Conservation (phyloP, 2,329 filamentous ascomycete genomes). For the Amesomyces nigricolor region DNA sequence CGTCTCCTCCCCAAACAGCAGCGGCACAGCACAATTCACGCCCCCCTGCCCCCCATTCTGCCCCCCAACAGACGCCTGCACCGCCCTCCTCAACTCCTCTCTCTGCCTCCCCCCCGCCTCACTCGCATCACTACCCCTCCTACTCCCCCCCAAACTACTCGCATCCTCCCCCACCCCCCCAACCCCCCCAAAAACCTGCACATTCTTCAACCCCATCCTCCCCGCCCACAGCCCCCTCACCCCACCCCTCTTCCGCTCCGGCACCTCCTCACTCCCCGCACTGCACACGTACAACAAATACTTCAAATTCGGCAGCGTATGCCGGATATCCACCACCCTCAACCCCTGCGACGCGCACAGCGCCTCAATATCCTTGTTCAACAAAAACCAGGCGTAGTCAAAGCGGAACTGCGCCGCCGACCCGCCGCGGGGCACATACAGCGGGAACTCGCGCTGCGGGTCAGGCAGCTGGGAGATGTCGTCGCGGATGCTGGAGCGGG, state of each 20-base stretch:
- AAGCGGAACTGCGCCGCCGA: conserved; percentile 79
- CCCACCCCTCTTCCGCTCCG: conserved; percentile 56
- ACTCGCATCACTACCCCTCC: conserved; percentile 41
- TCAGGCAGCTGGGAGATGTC: conserved; percentile 57
- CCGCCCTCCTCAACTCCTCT: conserved; percentile 38
- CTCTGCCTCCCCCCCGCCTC: conserved; percentile 36
- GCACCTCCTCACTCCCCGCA: conserved; percentile 62
- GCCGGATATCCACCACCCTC: conserved; percentile 79
- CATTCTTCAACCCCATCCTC: conserved; percentile 31
- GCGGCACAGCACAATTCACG: not conserved
- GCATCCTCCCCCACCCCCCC: conserved; percentile 30
- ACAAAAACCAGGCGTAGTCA: conserved; percentile 91
- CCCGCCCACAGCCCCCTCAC: conserved; percentile 54
- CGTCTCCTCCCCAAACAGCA: conserved; percentile 42
- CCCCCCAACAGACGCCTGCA: conserved; percentile 26
- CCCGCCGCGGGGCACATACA: conserved; percentile 60
- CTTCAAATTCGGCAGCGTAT: conserved; percentile 89
- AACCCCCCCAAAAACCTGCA: conserved; percentile 12
- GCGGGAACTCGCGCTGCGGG: conserved; percentile 68
- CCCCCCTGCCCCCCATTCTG: conserved; percentile 11
- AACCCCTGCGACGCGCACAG: conserved; percentile 62
- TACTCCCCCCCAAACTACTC: conserved; percentile 36
- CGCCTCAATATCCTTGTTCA: conserved; percentile 89
- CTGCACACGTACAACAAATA: conserved; percentile 87
- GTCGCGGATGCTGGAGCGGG: conserved; percentile 69